Base-by-base conservation (phyloP, 176 grass and related monocot species). In the Lolium rigidum region DNA sequence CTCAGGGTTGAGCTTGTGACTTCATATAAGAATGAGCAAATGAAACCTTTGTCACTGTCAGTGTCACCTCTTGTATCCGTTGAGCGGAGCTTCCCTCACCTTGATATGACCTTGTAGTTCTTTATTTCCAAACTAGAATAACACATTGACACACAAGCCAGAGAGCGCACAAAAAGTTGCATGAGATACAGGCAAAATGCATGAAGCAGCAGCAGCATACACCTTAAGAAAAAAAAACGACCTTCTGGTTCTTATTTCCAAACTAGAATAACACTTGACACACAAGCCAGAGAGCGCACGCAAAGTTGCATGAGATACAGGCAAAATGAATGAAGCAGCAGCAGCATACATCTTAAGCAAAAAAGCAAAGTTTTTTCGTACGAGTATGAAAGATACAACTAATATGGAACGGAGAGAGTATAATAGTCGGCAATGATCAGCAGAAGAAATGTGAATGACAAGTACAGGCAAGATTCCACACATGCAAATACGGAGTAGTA, bases 401-500 rank as follows among this genome's bases (percentile, higher is more conserved):
- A 35, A 35, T 35, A 35, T 35, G 31, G 31, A 2, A 35, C 31
- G 31, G 31, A 35, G 31, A 35, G 31, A 35, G 31, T 35, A 35
- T 35, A 35, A 18, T 20, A 56, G 54, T 56, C 6, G 54, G 54
- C 54, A 56, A 56, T 56, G 54, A 18, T 54, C 17, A 2, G 16
- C 54, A 56, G 15, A 56, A 5, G 54, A 17, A 56, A 56, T 18
- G 49, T 22, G 77, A 69, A 47, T 24, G 15, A 28, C 38, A 77
- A 15, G 69, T 75, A 69, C 7, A 60, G 26, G 25, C 66, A 87
- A 80, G 48, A 56, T 25, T 58, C 22, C 37, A 89, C 58, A 49
- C 4, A 21, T 1, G 28, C 59, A 83, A 13, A 28, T 28, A n/a
- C n/a, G n/a, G n/a, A n/a, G n/a, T 3, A 79, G 8, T 60, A 46